Evolutionary conservation across 306 rosid species (phyloP).

Genomic region (Rubus parviflorus): DNA sequence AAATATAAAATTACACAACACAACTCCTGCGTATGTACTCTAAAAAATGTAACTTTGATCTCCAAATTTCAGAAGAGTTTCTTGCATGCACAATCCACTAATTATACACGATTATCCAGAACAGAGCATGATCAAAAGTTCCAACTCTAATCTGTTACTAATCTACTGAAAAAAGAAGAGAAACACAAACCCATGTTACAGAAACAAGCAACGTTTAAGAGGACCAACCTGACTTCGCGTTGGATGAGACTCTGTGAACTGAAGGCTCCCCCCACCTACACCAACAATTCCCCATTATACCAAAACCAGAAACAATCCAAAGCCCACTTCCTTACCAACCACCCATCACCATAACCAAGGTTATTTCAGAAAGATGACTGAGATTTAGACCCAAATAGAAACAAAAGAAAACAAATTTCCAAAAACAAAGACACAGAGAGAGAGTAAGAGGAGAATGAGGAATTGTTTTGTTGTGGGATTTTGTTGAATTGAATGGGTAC

Average conservation of each 20-base stretch:
- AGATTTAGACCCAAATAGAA: not conserved
- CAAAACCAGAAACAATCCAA: constrained; percentile 32
- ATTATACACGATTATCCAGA: not conserved
- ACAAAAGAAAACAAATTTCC: not conserved
- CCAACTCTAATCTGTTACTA: not conserved
- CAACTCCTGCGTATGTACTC: not conserved
- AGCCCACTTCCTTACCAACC: constrained; percentile 36
- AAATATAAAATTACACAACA: not conserved
- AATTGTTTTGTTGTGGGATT: not conserved
- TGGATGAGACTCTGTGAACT: constrained; percentile 78
- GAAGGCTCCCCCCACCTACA: constrained; percentile 59
- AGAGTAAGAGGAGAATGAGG: not conserved
- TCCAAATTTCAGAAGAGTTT: constrained; percentile 11
- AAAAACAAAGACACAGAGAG: too few relatives aligned
- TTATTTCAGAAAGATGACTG: constrained; percentile 25
- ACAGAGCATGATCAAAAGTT: constrained; percentile 10
- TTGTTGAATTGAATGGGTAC: constrained; percentile 14
- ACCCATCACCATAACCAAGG: constrained; percentile 41
- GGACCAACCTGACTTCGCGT: constrained; percentile 81
- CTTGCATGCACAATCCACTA: not conserved
- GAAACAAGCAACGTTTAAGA: not conserved
- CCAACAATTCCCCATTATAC: constrained; percentile 86
- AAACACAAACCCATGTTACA: constrained; percentile 3
- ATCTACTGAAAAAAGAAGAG: not conserved
- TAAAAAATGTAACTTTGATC: not conserved